Evolutionary conservation across 177 flowering plant species (phyloP).

Genomic region (Vitis hybrid): DNA sequence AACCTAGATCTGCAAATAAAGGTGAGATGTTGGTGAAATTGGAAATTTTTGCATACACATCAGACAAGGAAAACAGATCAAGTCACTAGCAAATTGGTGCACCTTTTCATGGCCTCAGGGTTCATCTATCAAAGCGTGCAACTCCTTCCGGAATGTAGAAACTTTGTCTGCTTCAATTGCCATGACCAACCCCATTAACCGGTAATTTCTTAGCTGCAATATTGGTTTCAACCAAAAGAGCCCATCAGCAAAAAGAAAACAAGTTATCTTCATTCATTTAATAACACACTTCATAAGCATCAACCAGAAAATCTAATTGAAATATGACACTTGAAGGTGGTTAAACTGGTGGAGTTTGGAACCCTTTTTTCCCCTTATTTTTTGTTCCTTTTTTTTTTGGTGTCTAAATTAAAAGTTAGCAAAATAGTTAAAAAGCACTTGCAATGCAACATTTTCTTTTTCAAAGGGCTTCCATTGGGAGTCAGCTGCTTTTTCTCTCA

Average conservation of each 20-base stretch:
- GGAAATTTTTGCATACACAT: too few species aligned
- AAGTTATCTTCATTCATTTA: background rate
- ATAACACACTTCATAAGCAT: background rate
- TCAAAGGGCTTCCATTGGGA: too few species aligned
- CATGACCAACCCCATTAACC: slow-evolving; percentile 65
- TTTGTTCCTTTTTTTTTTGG: too few species aligned
- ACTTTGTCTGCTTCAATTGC: slow-evolving; percentile 64
- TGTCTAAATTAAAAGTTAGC: too few species aligned
- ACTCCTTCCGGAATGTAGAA: slow-evolving; percentile 49
- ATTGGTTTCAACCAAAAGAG: background rate
- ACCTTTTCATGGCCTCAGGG: slow-evolving; percentile 29
- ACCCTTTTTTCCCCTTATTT: too few species aligned
- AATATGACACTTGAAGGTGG: too few species aligned
- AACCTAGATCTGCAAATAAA: slow-evolving; percentile 4
- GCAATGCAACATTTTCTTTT: too few species aligned
- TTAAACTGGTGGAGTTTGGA: too few species aligned
- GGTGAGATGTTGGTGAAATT: background rate
- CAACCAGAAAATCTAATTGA: too few species aligned
- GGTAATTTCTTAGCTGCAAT: slow-evolving; percentile 75
- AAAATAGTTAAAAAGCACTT: too few species aligned
- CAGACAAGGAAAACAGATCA: background rate
- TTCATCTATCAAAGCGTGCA: slow-evolving; percentile 53
- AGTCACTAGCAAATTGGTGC: background rate
- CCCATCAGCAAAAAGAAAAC: background rate
- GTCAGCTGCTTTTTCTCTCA: too few species aligned